Base-by-base conservation (phyloP, 257 asterid genomes). In the Solanum pinnatisectum region DNA sequence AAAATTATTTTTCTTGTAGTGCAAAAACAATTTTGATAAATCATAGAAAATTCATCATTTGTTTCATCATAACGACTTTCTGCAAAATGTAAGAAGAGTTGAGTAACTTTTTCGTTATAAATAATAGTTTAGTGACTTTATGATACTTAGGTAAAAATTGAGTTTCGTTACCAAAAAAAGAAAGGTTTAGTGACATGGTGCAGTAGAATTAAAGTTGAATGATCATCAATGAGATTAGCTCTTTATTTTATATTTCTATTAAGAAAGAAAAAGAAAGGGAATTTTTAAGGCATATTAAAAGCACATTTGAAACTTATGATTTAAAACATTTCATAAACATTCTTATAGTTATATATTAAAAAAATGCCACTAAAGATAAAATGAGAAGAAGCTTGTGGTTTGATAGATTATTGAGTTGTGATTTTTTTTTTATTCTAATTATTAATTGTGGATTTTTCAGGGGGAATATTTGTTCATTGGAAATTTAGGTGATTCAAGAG, bases 401-500 rank as follows among this genome's bases (percentile, higher is more conserved):
- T 9, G 85, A 9, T 79, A 44, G 18, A 27, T 27, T 9, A 27
- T 81, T 81, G 27, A 16, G 1, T 81, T 27, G 85, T 27, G 68
- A 46, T 81, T 81, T 15, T 81, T 30, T n/a, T 18, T 32, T 8
- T 15, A 2, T n/a, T 44, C 37, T 39, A 5, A 52, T n/a, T 59
- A 52, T 20, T 60, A 25, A 73, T 20, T 74, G 52, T 88, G 16
- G 33, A 1, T 13, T 14, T 83, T 87, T 30, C 92, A 96, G 99
- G 95, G 91, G 42, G 96, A 95, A 30, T 96, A 96, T 88, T 87
- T 96, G 92, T 84, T 96, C 10, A 88, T 95, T 10, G 90, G 96
- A 35, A 96, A 96, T 90, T 87, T 96, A 63, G 99, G 98, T 13
- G 99, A 96, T 89, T 96, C 98, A 16, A 96, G 99, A 12, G 98